These are phyloP conservation scores for Pleurotus sapidus DNA, from an alignment of 768 basidiomycete genomes.

Conservation along the genomic window DNA sequence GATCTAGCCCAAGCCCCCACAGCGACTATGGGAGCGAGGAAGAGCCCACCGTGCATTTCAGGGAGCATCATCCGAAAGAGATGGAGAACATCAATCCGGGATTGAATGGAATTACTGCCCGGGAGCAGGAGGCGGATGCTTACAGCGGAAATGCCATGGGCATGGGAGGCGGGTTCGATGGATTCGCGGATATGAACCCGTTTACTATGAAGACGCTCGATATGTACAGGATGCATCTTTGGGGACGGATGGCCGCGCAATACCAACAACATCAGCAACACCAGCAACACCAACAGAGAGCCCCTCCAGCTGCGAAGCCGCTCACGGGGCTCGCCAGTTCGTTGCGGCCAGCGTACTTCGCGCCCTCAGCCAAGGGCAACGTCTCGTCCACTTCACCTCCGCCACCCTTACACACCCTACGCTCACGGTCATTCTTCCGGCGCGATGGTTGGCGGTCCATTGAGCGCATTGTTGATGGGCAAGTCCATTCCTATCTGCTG, in stretches of 20 bases:
- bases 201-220: constrained; percentile 89
- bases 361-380: constrained; percentile 16
- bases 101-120: constrained; percentile 39
- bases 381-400: constrained; percentile 8
- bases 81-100: constrained; percentile 82
- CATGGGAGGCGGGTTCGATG: constrained; percentile 57
- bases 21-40: constrained; percentile 20
- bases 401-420: constrained; percentile 19
- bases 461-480: constrained; percentile 38
- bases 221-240: constrained; percentile 87
- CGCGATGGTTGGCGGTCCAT: not conserved
- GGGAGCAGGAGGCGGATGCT: constrained; percentile 12
- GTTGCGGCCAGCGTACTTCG: constrained; percentile 38
- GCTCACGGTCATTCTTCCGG: constrained; percentile 12
- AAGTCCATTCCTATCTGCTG: constrained; percentile 1
- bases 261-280: constrained; percentile 41
- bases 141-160: constrained; percentile 10
- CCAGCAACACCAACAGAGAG: constrained; percentile 27
- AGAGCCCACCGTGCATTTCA: constrained; percentile 14
- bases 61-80: constrained; percentile 22
- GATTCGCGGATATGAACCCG: constrained; percentile 75
- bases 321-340: constrained; percentile 36
- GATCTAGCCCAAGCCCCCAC: constrained; percentile 11
- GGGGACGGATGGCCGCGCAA: constrained; percentile 87
- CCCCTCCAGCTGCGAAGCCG: constrained; percentile 13